A percentile compares a stretch with the other conserved stretches of the same genome.
These are phyloP conservation scores for Fusarium floridanum DNA, from an alignment of 2,329 filamentous ascomycete genomes.

Conservation along the genomic window DNA sequence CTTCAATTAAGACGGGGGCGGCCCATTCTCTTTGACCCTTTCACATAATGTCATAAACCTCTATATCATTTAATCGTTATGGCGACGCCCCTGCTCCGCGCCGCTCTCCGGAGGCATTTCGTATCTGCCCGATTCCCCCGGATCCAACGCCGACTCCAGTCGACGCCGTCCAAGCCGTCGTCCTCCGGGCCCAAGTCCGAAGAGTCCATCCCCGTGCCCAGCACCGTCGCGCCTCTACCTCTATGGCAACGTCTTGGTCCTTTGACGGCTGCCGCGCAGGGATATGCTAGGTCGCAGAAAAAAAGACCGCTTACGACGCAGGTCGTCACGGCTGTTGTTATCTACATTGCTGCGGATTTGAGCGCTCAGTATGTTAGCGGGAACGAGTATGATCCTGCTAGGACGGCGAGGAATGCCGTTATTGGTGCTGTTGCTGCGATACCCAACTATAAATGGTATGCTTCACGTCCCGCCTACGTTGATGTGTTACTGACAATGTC, in stretches of 20 bases:
- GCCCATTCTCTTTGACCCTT: conserved; percentile 4
- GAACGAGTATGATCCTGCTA: conserved; percentile 74
- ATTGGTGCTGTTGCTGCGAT: conserved; percentile 82
- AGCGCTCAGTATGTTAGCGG: conserved; percentile 78
- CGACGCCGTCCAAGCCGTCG: conserved; percentile 11
- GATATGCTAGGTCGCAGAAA: conserved; percentile 79
- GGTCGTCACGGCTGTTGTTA: conserved; percentile 78
- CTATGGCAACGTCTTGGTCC: conserved; percentile 71
- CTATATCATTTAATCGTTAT: conserved; percentile 17
- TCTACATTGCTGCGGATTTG: conserved; percentile 84
- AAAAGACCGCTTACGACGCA: conserved; percentile 84
- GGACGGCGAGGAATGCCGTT: conserved; percentile 78
- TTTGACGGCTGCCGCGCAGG: conserved; percentile 64
- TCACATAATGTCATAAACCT: conserved; percentile 18
- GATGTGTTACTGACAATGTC: neutral
- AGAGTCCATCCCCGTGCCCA: conserved; percentile 34
- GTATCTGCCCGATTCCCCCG: conserved; percentile 21
- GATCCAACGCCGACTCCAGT: conserved; percentile 36
- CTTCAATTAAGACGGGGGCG: too few relatives aligned
- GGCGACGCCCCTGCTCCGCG: conserved; percentile 38
- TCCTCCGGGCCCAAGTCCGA: conserved; percentile 18
- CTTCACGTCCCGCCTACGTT: too few relatives aligned
- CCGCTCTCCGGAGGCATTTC: conserved; percentile 26
- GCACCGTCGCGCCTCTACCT: conserved; percentile 49
- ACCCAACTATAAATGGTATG: conserved; percentile 85